Percentiles rank a stretch among this genome's conserved stretches.
These are phyloP conservation scores for Kuraishia ogatae DNA, from an alignment of 805 yeast genomes.

Conservation along the genomic window DNA sequence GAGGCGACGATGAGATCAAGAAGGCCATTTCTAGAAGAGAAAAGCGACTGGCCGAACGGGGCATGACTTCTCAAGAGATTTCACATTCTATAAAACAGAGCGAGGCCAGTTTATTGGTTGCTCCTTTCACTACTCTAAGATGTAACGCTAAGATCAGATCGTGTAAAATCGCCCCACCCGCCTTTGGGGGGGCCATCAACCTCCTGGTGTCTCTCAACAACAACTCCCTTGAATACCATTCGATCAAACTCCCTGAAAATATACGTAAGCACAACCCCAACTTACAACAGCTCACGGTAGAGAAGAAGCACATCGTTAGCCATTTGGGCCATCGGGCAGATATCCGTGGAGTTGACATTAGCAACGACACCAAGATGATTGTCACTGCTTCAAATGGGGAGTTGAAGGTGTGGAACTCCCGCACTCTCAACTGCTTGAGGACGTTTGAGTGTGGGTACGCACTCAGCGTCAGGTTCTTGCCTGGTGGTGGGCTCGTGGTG, in stretches of 20 bases:
- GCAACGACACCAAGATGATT: constrained; percentile 69
- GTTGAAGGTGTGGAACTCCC: constrained; percentile 81
- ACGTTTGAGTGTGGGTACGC: constrained; percentile 88
- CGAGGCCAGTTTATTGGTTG: constrained; percentile 46
- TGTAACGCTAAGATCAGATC: constrained; percentile 50
- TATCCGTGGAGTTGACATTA: constrained; percentile 72
- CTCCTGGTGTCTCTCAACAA: constrained; percentile 58
- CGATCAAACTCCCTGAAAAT: constrained; percentile 47
- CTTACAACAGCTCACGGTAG: constrained; percentile 25
- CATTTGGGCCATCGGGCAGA: constrained; percentile 86
- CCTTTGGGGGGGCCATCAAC: constrained; percentile 57
- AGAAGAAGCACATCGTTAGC: constrained; percentile 52
- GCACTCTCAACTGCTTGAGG: constrained; percentile 67
- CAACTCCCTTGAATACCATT: constrained; percentile 68
- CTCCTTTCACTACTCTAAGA: constrained; percentile 63
- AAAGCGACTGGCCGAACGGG: constrained; percentile 70
- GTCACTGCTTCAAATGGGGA: constrained; percentile 90
- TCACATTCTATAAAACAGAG: constrained; percentile 36
- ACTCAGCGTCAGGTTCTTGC: constrained; percentile 69
- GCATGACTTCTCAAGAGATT: constrained; percentile 53
- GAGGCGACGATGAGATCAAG: constrained; percentile 67
- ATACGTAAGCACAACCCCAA: constrained; percentile 38
- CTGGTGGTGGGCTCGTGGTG: constrained; percentile 84
- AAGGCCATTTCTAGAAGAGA: constrained; percentile 73
- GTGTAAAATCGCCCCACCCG: constrained; percentile 25